These are phyloP conservation scores for Ophiostoma sp. DNA, from an alignment of 2,329 filamentous ascomycete species.

Conservation along the genomic window DNA sequence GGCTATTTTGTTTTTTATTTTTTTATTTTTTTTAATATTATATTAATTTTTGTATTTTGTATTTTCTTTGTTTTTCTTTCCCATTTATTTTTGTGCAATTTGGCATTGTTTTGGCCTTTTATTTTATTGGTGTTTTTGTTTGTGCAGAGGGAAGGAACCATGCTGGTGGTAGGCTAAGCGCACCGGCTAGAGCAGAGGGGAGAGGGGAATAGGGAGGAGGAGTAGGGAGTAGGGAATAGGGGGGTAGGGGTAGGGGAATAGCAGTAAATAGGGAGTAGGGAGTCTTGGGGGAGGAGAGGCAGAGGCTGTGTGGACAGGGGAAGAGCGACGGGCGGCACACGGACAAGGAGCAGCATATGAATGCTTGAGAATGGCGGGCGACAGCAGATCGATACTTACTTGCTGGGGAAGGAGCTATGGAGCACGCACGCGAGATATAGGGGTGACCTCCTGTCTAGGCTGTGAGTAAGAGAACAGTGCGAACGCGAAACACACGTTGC, in stretches of 20 bases:
- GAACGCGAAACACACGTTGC: not conserved
- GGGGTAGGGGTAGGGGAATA: no score
- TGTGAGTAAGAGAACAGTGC: not conserved
- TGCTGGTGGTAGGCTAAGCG: not conserved
- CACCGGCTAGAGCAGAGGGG: not conserved
- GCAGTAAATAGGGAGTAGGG: not conserved
- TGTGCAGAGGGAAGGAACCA: not conserved
- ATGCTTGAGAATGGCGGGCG: constrained; percentile 3
- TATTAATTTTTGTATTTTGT: not conserved
- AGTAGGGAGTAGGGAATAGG: no score
- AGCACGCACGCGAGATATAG: constrained; percentile 13
- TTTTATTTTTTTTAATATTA: not conserved
- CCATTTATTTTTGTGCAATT: not conserved
- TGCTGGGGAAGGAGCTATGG: constrained; percentile 13
- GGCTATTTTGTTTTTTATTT: not conserved
- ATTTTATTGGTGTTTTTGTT: constrained; percentile 8
- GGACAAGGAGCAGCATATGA: not conserved
- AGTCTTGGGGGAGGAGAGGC: not conserved
- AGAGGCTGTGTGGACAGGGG: not conserved
- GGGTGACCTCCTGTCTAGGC: not conserved
- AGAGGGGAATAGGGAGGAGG: not conserved
- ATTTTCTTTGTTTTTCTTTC: not conserved
- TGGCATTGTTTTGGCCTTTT: not conserved
- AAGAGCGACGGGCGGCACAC: not conserved
- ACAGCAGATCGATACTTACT: not conserved